A percentile compares a stretch with the other conserved stretches of the same genome.
phyloP scores from a whole-genome alignment of 2,329 filamentous ascomycete species.

The Trichoderma atroviride region DNA sequence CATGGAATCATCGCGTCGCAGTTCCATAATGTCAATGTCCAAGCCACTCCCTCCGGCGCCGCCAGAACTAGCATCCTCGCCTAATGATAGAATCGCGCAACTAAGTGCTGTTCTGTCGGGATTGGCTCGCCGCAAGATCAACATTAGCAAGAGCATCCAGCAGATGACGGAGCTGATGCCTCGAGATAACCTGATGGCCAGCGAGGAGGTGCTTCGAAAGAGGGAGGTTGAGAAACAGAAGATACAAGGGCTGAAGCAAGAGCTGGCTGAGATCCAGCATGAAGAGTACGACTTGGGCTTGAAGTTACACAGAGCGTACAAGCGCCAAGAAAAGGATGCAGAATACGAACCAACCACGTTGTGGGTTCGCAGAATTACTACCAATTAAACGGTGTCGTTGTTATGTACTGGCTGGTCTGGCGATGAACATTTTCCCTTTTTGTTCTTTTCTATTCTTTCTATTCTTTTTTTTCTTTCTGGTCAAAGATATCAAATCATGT shows the following conservation, averaged over 20 bases:
- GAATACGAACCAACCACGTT: constrained; percentile 68
- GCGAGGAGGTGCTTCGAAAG: constrained; percentile 62
- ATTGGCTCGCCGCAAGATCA: constrained; percentile 67
- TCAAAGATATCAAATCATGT: constrained; percentile 4
- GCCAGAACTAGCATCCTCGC: constrained; percentile 55
- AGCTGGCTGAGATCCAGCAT: constrained; percentile 72
- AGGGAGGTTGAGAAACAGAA: constrained; percentile 64
- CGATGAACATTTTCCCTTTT: background rate
- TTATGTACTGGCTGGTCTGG: background rate
- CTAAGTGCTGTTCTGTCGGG: constrained; percentile 68
- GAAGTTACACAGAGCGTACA: constrained; percentile 73
- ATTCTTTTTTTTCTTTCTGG: background rate
- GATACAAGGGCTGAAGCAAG: constrained; percentile 64
- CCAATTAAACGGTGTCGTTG: constrained; percentile 49
- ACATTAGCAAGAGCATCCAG: constrained; percentile 71
- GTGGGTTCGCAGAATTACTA: constrained; percentile 81
- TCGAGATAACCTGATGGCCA: constrained; percentile 67
- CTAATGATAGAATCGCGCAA: constrained; percentile 64
- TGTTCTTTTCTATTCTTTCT: background rate
- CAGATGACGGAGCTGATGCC: constrained; percentile 81
- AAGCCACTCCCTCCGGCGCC: constrained; percentile 66
- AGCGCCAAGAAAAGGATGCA: constrained; percentile 69
- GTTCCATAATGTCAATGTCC: constrained; percentile 45
- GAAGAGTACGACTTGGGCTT: constrained; percentile 80
- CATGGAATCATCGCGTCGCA: constrained; percentile 30